Evolutionary conservation across 257 asterid genomes (phyloP).

Genomic region (Nicotiana knightiana): DNA sequence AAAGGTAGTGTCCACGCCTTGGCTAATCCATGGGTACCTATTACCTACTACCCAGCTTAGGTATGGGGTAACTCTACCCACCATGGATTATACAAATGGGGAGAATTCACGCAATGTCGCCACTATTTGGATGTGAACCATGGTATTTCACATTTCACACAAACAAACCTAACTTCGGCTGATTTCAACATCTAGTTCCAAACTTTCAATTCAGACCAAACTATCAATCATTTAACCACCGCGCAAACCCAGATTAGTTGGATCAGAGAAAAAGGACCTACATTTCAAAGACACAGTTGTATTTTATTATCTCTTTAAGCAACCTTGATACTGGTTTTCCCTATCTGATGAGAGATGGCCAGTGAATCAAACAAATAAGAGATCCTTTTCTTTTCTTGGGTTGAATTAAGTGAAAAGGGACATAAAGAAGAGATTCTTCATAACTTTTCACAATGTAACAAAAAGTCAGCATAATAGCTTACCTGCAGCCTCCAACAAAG

Average conservation of each 20-base stretch:
- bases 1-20: not conserved
- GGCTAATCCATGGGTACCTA: not conserved
- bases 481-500: not conserved
- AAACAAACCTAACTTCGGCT: not conserved
- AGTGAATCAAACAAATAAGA: conserved; percentile 4
- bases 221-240: not conserved
- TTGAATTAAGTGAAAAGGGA: not conserved
- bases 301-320: not conserved
- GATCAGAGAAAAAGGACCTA: not conserved
- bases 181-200: not conserved
- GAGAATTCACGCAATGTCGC: not conserved
- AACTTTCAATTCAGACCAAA: not conserved
- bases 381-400: not conserved
- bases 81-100: not conserved
- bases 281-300: not conserved
- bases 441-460: not conserved
- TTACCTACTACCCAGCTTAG: not conserved
- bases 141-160: not conserved
- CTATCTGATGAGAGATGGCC: not conserved
- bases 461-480: not conserved
- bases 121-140: not conserved
- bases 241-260: not conserved
- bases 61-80: not conserved
- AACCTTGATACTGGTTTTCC: not conserved
- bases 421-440: not conserved